A percentile compares a stretch with the other conserved stretches of the same genome.
Evolutionary conservation across 2,329 filamentous ascomycete species (phyloP).

Genomic region (Trichophyton benhamiae): DNA sequence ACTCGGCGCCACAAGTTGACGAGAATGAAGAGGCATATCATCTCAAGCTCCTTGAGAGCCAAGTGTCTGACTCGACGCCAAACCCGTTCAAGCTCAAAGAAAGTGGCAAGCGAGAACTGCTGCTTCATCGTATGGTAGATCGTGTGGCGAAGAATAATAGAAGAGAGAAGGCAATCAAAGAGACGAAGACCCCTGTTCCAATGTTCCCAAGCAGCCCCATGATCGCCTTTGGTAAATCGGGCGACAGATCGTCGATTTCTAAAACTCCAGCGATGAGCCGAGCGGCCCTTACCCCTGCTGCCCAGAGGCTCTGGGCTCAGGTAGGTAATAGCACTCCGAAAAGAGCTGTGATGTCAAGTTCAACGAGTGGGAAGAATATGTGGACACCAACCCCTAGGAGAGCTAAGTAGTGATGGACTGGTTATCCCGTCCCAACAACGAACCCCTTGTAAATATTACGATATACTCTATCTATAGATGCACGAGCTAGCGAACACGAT

Average conservation of each 20-base stretch:
- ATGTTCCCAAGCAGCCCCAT: constrained; percentile 31
- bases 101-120: constrained; percentile 60
- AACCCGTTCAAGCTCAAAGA: constrained; percentile 74
- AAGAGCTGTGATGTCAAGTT: constrained; percentile 6
- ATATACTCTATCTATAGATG: neutral
- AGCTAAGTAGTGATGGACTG: constrained; percentile 13
- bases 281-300: constrained; percentile 34
- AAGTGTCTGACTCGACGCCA: constrained; percentile 38
- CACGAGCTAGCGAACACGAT: neutral
- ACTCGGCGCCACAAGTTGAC: constrained; percentile 25
- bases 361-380: constrained; percentile 22
- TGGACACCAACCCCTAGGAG: constrained; percentile 29
- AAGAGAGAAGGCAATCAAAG: constrained; percentile 46
- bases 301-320: constrained; percentile 30
- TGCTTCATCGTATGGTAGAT: constrained; percentile 82
- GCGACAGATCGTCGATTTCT: constrained; percentile 14
- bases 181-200: constrained; percentile 40
- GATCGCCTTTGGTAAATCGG: constrained; percentile 23
- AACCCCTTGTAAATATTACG: neutral
- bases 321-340: constrained; percentile 27
- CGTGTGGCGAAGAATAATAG: constrained; percentile 62
- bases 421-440: neutral
- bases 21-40: constrained; percentile 40
- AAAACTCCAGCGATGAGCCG: constrained; percentile 12
- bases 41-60: constrained; percentile 18